phyloP scores from a whole-genome alignment of 768 basidiomycete genomes.

The Mycena venus region DNA sequence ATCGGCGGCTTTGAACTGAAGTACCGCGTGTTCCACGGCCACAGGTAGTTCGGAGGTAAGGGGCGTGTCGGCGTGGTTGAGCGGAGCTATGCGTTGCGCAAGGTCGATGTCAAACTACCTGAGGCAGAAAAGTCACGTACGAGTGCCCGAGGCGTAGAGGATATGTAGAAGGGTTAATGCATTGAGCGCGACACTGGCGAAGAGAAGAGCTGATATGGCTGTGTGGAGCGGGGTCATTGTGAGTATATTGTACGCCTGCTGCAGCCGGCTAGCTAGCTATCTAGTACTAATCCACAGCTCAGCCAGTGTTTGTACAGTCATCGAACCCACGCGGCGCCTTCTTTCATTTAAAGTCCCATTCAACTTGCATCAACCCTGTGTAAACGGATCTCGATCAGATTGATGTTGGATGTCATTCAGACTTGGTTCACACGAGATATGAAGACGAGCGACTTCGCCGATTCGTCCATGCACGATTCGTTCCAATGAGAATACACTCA shows the following conservation, averaged over 20 bases:
- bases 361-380: no score
- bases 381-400: no score
- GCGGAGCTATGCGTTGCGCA: no score
- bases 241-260: not conserved
- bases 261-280: not conserved
- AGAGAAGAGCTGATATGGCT: not conserved
- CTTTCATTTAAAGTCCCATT: not conserved
- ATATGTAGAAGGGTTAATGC: slow-evolving; percentile 4
- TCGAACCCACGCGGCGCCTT: not conserved
- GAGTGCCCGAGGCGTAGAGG: not conserved
- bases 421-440: no score
- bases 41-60: no score
- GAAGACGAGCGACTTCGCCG: no score
- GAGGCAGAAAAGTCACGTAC: not conserved
- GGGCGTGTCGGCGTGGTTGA: no score
- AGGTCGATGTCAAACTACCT: no score
- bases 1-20: no score
- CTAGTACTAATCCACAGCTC: not conserved
- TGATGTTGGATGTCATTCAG: not conserved
- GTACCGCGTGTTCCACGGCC: no score
- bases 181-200: not conserved
- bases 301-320: no score
- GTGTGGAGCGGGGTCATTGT: slow-evolving; percentile 1
- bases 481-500: not conserved
- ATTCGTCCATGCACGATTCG: no score